A percentile compares a stretch with the other conserved stretches of the same genome.
Conservation (phyloP, 768 basidiomycete species). For the Termitomyces bulborhizus region DNA sequence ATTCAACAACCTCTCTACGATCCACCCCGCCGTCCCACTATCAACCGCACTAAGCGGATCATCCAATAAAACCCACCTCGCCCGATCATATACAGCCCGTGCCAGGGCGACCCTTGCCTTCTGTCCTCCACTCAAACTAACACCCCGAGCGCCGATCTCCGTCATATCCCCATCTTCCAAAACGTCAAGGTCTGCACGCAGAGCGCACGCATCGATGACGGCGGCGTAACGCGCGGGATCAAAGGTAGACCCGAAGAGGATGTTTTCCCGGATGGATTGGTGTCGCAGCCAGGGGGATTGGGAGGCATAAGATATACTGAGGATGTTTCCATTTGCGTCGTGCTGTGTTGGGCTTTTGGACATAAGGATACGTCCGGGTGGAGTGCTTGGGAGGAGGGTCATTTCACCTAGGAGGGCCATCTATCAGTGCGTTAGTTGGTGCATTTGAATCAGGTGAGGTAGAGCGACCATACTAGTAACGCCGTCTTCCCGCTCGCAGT, state of each 20-base stretch:
- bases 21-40: slow-evolving; percentile 23
- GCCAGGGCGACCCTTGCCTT: slow-evolving; percentile 81
- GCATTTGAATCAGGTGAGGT: too few relatives aligned
- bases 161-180: slow-evolving; percentile 84
- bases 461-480: slow-evolving; percentile 42
- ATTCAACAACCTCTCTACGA: slow-evolving; percentile 48
- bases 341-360: slow-evolving; percentile 56
- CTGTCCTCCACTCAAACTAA: slow-evolving; percentile 77
- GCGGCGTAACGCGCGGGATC: slow-evolving; percentile 69
- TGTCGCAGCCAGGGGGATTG: slow-evolving; percentile 70
- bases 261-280: slow-evolving; percentile 75
- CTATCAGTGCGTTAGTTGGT: slow-evolving; percentile 21
- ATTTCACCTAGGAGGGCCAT: slow-evolving; percentile 72
- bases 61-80: slow-evolving; percentile 68
- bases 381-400: slow-evolving; percentile 32
- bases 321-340: slow-evolving; percentile 56
- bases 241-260: slow-evolving; percentile 68
- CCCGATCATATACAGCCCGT: slow-evolving; percentile 72
- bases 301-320: slow-evolving; percentile 64
- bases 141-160: slow-evolving; percentile 77
- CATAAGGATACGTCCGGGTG: slow-evolving; percentile 48
- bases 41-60: slow-evolving; percentile 82
- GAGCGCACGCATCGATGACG: slow-evolving; percentile 81
- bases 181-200: slow-evolving; percentile 74
- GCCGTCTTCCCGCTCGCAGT: slow-evolving; percentile 85